Conservation (phyloP, 345 rosid genomes). For the Eutrema japonicum region DNA sequence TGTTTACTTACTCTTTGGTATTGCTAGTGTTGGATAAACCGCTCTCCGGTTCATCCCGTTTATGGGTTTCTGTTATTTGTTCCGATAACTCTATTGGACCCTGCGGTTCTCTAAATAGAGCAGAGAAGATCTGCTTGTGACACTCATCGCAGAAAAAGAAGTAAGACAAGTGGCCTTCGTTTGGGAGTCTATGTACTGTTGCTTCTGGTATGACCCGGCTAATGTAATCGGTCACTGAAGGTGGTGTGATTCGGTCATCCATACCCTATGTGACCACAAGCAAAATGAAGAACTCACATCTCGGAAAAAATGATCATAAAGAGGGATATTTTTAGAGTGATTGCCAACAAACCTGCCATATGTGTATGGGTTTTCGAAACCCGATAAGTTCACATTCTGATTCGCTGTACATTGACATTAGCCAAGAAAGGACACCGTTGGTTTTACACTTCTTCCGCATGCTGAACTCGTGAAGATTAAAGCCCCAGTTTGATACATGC, state of each 20-base stretch:
- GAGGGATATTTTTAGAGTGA: conserved; percentile 18
- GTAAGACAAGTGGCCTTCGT: conserved; percentile 88
- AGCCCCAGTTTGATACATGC: conserved; percentile 87
- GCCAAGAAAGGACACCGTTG: conserved; percentile 77
- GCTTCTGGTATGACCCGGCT: conserved; percentile 78
- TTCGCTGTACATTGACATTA: conserved; percentile 72
- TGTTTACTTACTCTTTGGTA: conserved; percentile 42
- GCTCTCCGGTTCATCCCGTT: conserved; percentile 17
- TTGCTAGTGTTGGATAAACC: conserved; percentile 7
- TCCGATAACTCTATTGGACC: conserved; percentile 54
- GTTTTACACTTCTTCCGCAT: conserved; percentile 65
- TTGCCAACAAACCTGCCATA: conserved; percentile 84
- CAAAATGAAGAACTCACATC: conserved; percentile 22
- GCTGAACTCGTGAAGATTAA: conserved; percentile 72
- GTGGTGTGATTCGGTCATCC: conserved; percentile 75
- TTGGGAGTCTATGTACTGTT: conserved; percentile 62
- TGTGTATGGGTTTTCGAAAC: conserved; percentile 74
- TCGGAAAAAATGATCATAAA: background rate
- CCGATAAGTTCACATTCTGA: conserved; percentile 78
- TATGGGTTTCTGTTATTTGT: conserved; percentile 37
- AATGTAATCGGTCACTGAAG: conserved; percentile 65
- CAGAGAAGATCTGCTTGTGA: conserved; percentile 69
- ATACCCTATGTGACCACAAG: conserved; percentile 60
- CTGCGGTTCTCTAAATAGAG: conserved; percentile 69
- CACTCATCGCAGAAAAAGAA: conserved; percentile 82